Conservation (phyloP, 192 early-diverging fungal species). For the Coemansia sp. region DNA sequence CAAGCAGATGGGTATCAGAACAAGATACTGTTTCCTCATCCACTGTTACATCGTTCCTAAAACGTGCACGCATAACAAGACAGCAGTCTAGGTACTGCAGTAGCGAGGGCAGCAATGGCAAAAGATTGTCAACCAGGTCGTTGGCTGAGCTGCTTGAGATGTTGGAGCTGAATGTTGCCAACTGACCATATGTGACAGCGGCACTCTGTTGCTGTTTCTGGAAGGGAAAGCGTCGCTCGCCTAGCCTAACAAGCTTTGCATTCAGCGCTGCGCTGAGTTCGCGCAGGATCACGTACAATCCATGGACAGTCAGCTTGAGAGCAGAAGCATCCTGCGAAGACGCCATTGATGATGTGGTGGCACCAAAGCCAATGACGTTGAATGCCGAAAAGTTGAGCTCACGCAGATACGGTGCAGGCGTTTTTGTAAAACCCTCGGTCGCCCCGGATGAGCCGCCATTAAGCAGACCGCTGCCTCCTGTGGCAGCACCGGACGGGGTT, state of each 20-base stretch:
- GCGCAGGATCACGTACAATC: constrained; percentile 28
- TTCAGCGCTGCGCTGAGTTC: constrained; percentile 26
- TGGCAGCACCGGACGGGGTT: not conserved
- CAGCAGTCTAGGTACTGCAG: constrained; percentile 35
- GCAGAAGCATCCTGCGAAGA: constrained; percentile 4
- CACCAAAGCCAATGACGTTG: constrained; percentile 14
- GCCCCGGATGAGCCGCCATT: not conserved
- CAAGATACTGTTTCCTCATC: not conserved
- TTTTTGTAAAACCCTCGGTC: constrained; percentile 19
- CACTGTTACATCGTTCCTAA: constrained; percentile 23
- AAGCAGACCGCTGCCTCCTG: not conserved
- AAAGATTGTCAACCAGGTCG: constrained; percentile 21
- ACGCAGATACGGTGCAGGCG: constrained; percentile 26
- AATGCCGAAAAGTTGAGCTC: constrained; percentile 50
- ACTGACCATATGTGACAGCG: not conserved
- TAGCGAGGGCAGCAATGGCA: constrained; percentile 46
- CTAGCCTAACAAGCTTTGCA: constrained; percentile 34
- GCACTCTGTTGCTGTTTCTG: not conserved
- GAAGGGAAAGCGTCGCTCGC: constrained; percentile 28
- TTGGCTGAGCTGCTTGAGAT: constrained; percentile 27
- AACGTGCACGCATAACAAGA: constrained; percentile 21
- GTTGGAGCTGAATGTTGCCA: constrained; percentile 49
- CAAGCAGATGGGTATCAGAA: not conserved
- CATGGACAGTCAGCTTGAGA: constrained; percentile 22
- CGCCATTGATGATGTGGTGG: not conserved